Evolutionary conservation across 192 early-diverging fungal species (phyloP), one percentile per base, ranked within the genome.

Genomic region (Rhizoclosmatium globosum): DNA sequence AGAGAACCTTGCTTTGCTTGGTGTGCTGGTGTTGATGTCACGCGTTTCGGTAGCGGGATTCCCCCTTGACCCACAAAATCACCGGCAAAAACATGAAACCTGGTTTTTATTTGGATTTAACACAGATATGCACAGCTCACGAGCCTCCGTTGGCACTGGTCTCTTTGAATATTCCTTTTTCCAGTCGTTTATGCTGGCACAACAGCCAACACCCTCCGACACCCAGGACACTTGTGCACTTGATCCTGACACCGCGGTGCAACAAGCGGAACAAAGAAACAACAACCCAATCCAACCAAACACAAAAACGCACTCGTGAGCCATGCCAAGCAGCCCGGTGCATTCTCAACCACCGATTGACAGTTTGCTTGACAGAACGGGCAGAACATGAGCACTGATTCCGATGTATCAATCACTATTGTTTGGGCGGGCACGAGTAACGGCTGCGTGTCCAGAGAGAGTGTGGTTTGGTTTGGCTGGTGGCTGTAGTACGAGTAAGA

Each of bases 221-320:
- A 64, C 9, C 11, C 61, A 19, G 61, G 61, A 23, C 61, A 64
- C 39, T 21, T 9, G 21, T 64, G 61, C 6, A 64, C 61, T 1
- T 68, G 39, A 44, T 45, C 65, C 39, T 68, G 65, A 68, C 65
- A 68, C 23, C 65, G 39, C 21, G 65, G 65, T 17, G 65, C 65
- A 43, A 17, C 23, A 17, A 68, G 43, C 9, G 65, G 65, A 68
- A 68, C 65, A 7, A 4, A 68, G 65, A 68, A 68, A 68, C 65
- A 68, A 46, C 39, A 46, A 0, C 65, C 65, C 4, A 4, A 45
- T 45, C 65, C 65, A 68, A 68, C 21, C 65, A 68, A 46, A 44
- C 65, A 68, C 9, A 68, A 42, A 21, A 68, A 68, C 23, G 65
- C 65, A 17, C 9, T 17, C 0, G 65, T 68, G 4, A 68, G 21